Evolutionary conservation across 2,329 filamentous ascomycete genomes (phyloP).

Genomic region (Colletotrichum chlorophyti): DNA sequence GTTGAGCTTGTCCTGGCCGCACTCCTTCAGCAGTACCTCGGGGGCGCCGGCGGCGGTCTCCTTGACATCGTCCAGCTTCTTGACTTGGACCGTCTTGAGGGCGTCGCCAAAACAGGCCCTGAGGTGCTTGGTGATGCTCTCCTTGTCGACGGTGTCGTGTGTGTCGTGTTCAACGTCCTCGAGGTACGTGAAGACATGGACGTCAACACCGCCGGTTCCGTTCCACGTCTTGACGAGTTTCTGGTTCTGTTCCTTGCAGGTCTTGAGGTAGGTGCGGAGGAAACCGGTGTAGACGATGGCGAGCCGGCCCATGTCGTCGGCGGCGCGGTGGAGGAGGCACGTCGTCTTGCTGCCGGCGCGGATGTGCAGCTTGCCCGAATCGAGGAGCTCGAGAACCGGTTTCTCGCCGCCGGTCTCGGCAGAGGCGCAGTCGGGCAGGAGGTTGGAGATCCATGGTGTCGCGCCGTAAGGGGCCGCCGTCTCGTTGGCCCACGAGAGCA

Average conservation of each 20-base stretch:
- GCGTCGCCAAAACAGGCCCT: slow-evolving; percentile 27
- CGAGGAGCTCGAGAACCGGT: slow-evolving; percentile 30
- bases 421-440: slow-evolving; percentile 27
- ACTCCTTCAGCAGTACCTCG: slow-evolving; percentile 19
- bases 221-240: slow-evolving; percentile 31
- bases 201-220: slow-evolving; percentile 29
- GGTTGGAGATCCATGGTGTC: slow-evolving; percentile 30
- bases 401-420: neutral
- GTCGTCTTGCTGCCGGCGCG: slow-evolving; percentile 25
- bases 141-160: slow-evolving; percentile 15
- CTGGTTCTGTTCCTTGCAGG: slow-evolving; percentile 28
- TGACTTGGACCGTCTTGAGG: slow-evolving; percentile 29
- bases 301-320: slow-evolving; percentile 29
- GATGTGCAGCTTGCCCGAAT: slow-evolving; percentile 30
- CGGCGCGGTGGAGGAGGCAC: slow-evolving; percentile 27
- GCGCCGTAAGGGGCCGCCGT: slow-evolving; percentile 27
- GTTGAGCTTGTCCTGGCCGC: slow-evolving; percentile 24
- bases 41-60: slow-evolving; percentile 23
- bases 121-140: slow-evolving; percentile 27
- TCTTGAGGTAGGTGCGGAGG: slow-evolving; percentile 30
- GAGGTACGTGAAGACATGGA: slow-evolving; percentile 31
- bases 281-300: slow-evolving; percentile 31
- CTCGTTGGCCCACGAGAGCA: slow-evolving; percentile 30
- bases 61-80: slow-evolving; percentile 17
- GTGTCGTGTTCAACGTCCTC: slow-evolving; percentile 29